phyloP scores from a whole-genome alignment of 2,329 filamentous ascomycete species.

The Helminthosporium solani region DNA sequence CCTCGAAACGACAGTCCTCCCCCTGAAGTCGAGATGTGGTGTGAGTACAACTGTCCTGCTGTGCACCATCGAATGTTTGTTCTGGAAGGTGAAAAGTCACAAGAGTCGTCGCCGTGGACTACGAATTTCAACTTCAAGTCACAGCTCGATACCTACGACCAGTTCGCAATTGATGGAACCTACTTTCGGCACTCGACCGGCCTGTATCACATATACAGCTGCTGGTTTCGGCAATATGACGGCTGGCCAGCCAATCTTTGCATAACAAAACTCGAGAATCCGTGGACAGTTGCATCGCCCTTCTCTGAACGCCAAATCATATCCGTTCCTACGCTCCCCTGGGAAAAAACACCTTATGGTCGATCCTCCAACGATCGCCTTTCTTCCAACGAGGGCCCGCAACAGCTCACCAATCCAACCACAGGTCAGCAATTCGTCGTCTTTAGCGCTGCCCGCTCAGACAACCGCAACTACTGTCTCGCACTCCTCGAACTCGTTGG shows the following conservation, averaged over 20 bases:
- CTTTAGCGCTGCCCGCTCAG: conserved; percentile 52
- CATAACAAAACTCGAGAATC: conserved; percentile 52
- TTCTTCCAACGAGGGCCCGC: conserved; percentile 52
- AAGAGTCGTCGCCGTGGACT: conserved; percentile 48
- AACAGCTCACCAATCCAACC: conserved; percentile 51
- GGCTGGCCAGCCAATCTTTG: conserved; percentile 56
- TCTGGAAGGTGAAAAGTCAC: conserved; percentile 44
- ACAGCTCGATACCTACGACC: conserved; percentile 53
- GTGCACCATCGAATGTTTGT: conserved; percentile 54
- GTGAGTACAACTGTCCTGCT: conserved; percentile 52
- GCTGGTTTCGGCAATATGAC: conserved; percentile 47
- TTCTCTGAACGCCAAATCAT: conserved; percentile 51
- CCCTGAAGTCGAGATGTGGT: conserved; percentile 51
- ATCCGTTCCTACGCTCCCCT: conserved; percentile 49
- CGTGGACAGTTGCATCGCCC: conserved; percentile 50
- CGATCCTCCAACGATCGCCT: conserved; percentile 49
- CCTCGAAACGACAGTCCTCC: conserved; percentile 49
- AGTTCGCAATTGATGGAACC: conserved; percentile 57
- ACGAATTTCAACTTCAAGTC: conserved; percentile 48
- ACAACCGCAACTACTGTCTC: conserved; percentile 56
- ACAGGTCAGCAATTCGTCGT: conserved; percentile 53
- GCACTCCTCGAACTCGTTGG: conserved; percentile 53
- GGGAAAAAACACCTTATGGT: conserved; percentile 55
- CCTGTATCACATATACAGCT: conserved; percentile 44
- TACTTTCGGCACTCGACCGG: conserved; percentile 49